These are phyloP conservation scores for Medicago ruthenica DNA, from an alignment of 306 rosid species.

Conservation along the genomic window DNA sequence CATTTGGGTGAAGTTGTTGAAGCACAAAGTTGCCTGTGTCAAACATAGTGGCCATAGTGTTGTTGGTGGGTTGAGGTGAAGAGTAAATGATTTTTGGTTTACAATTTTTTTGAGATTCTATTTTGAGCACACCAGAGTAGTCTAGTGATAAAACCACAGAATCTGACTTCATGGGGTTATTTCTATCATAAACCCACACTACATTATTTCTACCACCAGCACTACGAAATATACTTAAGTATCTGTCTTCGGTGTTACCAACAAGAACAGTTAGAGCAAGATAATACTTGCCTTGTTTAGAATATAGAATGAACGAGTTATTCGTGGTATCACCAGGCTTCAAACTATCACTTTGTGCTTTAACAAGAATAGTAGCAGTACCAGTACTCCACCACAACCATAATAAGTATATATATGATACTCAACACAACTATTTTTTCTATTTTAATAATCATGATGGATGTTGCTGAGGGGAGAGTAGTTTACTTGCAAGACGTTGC, in stretches of 20 bases:
- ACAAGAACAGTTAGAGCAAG: fast-evolving
- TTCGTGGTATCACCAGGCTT: constrained; percentile 9
- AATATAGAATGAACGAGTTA: background rate
- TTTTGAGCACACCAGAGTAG: constrained; percentile 29
- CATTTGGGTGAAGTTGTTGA: constrained; percentile 25
- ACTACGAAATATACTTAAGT: background rate
- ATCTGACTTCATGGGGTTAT: background rate
- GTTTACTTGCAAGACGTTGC: too few relatives aligned
- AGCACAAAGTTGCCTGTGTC: constrained; percentile 45
- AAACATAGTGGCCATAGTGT: constrained; percentile 26
- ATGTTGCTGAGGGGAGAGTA: too few relatives aligned
- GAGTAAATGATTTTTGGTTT: constrained; percentile 32
- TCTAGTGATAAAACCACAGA: constrained; percentile 17
- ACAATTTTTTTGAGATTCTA: background rate
- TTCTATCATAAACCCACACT: constrained; percentile 3
- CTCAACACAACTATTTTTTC: too few relatives aligned
- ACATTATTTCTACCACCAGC: fast-evolving
- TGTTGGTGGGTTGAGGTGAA: background rate
- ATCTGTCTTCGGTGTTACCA: too few relatives aligned
- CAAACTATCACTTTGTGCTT: background rate
- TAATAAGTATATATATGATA: background rate
- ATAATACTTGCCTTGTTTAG: background rate
- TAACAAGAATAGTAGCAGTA: background rate
- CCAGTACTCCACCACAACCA: background rate
- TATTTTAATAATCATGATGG: too few relatives aligned